Percentiles rank a stretch among this genome's conserved stretches.
Evolutionary conservation across 441 rosid species (phyloP).

Genomic region (Euphorbia celastroides): DNA sequence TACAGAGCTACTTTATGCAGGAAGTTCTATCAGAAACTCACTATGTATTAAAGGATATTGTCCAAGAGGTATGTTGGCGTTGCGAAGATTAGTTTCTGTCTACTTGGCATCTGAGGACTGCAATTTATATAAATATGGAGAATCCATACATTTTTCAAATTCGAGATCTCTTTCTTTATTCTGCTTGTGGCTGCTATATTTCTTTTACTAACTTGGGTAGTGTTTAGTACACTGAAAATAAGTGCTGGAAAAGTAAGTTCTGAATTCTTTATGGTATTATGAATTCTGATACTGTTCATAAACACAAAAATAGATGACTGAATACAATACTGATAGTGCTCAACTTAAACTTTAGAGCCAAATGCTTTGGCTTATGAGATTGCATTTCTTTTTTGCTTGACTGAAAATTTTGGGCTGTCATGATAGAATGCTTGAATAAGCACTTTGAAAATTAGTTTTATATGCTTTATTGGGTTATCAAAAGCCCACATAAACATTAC

Average conservation of each 20-base stretch:
- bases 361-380: not conserved
- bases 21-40: conserved; percentile 95
- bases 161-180: conserved; percentile 3
- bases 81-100: conserved; percentile 13
- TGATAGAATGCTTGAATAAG: not conserved
- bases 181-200: not conserved
- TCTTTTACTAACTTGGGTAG: not conserved
- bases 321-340: not conserved
- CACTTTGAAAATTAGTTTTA: not conserved
- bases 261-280: no score
- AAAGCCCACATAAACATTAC: not conserved
- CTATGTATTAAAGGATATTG: conserved; percentile 59
- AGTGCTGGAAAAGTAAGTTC: no score
- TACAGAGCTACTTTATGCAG: conserved; percentile 97
- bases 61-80: conserved; percentile 63
- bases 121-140: not conserved
- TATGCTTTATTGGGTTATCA: not conserved
- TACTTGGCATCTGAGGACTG: not conserved
- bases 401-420: not conserved
- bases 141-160: conserved; percentile 8
- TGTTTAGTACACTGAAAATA: not conserved
- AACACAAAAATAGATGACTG: not conserved
- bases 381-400: no score
- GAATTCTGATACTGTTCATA: not conserved
- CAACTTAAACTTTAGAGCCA: no score